Base-by-base conservation (phyloP, 2,329 filamentous ascomycete species). In the Esteya vermicola region DNA sequence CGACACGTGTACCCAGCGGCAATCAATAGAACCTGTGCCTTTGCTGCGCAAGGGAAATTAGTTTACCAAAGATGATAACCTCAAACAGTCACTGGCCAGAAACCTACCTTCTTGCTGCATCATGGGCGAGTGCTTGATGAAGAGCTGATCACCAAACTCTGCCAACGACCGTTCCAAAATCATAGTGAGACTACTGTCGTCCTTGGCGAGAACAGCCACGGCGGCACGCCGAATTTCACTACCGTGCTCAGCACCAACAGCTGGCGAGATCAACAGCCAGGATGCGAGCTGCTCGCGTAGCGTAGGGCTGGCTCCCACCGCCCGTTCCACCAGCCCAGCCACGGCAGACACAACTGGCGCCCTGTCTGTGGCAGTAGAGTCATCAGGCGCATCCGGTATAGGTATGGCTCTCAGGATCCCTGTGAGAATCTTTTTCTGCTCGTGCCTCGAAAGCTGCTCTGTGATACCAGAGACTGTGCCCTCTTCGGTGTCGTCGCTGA, bases 111-210 rank as follows among this genome's bases (percentile, higher is more conserved):
- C 85, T 68, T 98, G 91, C 52, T 88, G 82, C 30, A 91, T 54
- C n/a, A 82, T 73, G 6, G 88, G 79, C 0, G 81, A 75, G 57
- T 96, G 86, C 43, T 76, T 82, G 49, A 96, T 85, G 51, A 86
- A 93, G 10, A 96, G 64, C 37, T 81, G 75, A 50, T 95, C 88
- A 1, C 85, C 84, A 56, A 96, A 94, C 36, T 81, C 73, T 30
- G 64, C 65, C 36, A 94, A 62, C 36, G 69, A 73, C 52, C 76
- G 84, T 50, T 86, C 75, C 41, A 89, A 55, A 27, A 83, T 61
- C 0, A 55, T 61, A 6, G 67, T 60, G 3, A 85, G 59, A 18
- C 59, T 59, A 1, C 66, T 65, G 43, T 61, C 69, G 35, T 68
- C 63, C 30, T 67, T 57, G 10, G 68, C 64, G 18, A 84, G 54